phyloP scores from a whole-genome alignment of 2,329 filamentous ascomycete species.

The Phoma sp. region DNA sequence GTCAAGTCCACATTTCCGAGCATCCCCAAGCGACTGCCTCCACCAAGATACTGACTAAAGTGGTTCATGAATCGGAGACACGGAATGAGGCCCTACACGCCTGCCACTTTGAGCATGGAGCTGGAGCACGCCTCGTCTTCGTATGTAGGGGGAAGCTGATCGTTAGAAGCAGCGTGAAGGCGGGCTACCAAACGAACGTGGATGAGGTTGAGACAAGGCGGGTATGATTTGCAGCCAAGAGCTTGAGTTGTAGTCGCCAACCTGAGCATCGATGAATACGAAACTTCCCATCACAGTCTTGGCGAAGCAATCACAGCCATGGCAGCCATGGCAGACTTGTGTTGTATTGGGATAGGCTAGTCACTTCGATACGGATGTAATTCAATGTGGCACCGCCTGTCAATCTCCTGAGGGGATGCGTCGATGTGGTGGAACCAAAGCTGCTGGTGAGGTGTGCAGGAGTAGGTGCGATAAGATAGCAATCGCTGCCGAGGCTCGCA shows the following conservation, averaged over 20 bases:
- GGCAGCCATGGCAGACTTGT: neutral
- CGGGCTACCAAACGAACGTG: constrained; percentile 11
- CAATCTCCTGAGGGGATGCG: neutral
- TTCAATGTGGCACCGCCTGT: neutral
- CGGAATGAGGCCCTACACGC: too few relatives aligned
- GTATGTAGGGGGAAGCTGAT: neutral
- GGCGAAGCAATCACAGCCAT: neutral
- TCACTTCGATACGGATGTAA: neutral
- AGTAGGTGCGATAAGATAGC: constrained; percentile 5
- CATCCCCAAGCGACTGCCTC: neutral
- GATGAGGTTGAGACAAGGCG: constrained; percentile 13
- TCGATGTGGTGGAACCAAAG: neutral
- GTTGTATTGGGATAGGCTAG: neutral
- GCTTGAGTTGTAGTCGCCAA: constrained; percentile 7
- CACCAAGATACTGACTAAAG: neutral
- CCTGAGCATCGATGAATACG: neutral
- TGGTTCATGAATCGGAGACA: neutral
- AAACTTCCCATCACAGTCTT: constrained; percentile 5
- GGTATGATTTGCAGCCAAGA: constrained; percentile 16
- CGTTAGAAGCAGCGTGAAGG: neutral
- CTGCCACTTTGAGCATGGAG: neutral
- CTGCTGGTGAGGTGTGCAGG: neutral
- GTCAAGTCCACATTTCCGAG: neutral
- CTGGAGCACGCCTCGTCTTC: neutral
- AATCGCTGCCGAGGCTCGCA: constrained; percentile 12